Evolutionary conservation across 2,329 filamentous ascomycete species (phyloP), one percentile per base, ranked within the genome.

Genomic region (Hypoxylon sp.): DNA sequence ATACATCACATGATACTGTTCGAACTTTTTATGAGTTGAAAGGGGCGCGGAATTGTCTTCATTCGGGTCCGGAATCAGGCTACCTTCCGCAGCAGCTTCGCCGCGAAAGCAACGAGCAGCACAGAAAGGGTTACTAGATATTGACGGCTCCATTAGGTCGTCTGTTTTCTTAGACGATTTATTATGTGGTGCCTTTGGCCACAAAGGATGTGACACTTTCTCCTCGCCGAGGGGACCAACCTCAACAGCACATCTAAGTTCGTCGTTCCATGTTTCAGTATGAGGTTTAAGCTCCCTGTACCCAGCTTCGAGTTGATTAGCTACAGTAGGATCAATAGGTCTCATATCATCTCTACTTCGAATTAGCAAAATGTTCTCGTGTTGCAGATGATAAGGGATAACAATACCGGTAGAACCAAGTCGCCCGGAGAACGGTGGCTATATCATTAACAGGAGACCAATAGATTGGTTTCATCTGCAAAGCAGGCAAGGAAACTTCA

Each of bases 391-490:
- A 37, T 15, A 26, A 24, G 19, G 44, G 22, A 26, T 46, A 6
- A 47, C 43, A 76, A 60, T 73, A 85, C 79, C 91, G 91, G 78
- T 98, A 98, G 76, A 99, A 99, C 95, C 95, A 99, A 0, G 94
- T 98, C 0, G 91, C 93, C 68, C 95, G 85, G 59, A 91, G 84
- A 1, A 98, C 93, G 34, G 89, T 83, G 6, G 92, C 90, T 30
- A 96, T 86, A 73, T 98, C 95, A 71, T 97, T 93, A 30, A 98
- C 85, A 6, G 95, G 94, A 17, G 91, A 94, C 95, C 95, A 99
- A 75, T 99, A 99, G 62, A 98, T 97, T 0, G 95, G 95, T 76
- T 94, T 92, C 93, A 99, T 97, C 72, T 92, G 85, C 32, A 97
- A 79, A 55, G 86, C 86, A 20, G 94, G 93, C 70, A 98, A 83